Conservation (phyloP, 345 rosid genomes). For the Eucalyptus cloeziana region DNA sequence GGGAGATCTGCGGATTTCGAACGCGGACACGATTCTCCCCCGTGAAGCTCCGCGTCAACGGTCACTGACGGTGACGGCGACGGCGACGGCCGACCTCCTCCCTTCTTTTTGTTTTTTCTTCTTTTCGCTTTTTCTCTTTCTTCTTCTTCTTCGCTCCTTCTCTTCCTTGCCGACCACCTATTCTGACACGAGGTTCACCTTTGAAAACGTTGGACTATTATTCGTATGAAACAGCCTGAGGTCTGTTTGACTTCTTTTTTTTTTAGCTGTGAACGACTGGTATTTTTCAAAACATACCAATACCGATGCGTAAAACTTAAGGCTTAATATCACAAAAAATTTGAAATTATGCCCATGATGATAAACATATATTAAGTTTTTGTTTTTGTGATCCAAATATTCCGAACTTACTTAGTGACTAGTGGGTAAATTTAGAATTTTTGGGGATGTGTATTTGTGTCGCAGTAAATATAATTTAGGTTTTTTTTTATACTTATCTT, state of each 20-base stretch:
- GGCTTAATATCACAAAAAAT: no score
- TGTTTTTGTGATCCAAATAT: no score
- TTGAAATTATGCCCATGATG: no score
- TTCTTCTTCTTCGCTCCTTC: not conserved
- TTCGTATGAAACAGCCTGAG: not conserved
- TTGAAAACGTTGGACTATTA: not conserved
- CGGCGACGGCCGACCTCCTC: not conserved
- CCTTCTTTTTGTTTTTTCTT: not conserved
- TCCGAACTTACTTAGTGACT: no score
- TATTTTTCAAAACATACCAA: not conserved
- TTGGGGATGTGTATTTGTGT: no score
- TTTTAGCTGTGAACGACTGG: not conserved
- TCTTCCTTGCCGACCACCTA: not conserved
- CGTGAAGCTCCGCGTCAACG: not conserved
- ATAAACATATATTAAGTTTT: no score
- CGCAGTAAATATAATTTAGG: no score
- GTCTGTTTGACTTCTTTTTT: not conserved
- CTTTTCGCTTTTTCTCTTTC: not conserved
- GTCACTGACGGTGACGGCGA: not conserved
- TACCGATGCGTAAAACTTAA: not conserved
- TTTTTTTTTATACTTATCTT: not conserved
- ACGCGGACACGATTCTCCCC: not conserved
- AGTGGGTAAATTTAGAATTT: no score
- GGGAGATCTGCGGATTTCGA: not conserved
- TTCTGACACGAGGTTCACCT: not conserved